Conservation (phyloP, 495 filamentous ascomycete genomes). For the Trichoderma parareesei region DNA sequence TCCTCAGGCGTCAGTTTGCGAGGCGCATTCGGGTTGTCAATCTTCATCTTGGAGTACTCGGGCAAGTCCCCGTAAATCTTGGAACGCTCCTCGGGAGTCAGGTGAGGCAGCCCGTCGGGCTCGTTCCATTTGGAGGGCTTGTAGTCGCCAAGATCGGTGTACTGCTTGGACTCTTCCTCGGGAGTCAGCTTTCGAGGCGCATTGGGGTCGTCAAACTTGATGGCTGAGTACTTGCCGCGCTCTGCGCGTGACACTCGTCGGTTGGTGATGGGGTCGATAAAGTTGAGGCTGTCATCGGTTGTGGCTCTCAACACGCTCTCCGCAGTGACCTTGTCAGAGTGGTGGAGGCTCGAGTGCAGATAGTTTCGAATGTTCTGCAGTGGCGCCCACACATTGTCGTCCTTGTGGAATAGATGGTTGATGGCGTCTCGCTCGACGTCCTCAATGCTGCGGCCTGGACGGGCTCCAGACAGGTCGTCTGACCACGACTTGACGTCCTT, state of each 20-base stretch:
- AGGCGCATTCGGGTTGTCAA: conserved; percentile 22
- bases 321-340: neutral
- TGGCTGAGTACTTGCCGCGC: neutral
- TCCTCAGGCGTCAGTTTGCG: conserved; percentile 7
- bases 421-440: conserved; percentile 28
- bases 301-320: conserved; percentile 1
- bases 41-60: conserved; percentile 23
- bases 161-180: conserved; percentile 14
- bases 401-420: conserved; percentile 20
- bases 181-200: conserved; percentile 9
- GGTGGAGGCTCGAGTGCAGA: neutral
- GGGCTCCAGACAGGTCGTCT: conserved; percentile 25
- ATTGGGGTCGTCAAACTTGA: neutral
- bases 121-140: conserved; percentile 12
- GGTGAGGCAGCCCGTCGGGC: conserved; percentile 10
- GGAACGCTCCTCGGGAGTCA: conserved; percentile 12
- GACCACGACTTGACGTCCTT: conserved; percentile 18
- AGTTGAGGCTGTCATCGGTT: conserved; percentile 14
- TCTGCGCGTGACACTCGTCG: conserved; percentile 38
- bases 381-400: neutral
- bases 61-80: conserved; percentile 19
- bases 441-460: conserved; percentile 30
- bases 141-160: conserved; percentile 14
- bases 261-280: conserved; percentile 56
- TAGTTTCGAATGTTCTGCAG: conserved; percentile 13